Percentiles rank a stretch among this genome's conserved stretches.
phyloP scores from a whole-genome alignment of 306 rosid genomes.

The Quercus dentata region DNA sequence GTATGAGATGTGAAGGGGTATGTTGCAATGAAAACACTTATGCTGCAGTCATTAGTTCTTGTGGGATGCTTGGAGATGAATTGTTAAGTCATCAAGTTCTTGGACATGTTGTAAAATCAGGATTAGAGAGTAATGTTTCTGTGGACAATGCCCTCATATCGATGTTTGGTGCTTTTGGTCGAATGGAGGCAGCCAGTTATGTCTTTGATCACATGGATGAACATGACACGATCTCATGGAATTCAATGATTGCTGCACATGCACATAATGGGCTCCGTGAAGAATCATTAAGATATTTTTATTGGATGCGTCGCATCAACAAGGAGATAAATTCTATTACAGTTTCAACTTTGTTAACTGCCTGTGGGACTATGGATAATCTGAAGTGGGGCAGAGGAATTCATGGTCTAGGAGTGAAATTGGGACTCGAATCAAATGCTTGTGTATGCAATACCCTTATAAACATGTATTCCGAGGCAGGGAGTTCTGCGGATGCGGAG shows the following conservation, averaged over 20 bases:
- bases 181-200: conserved; percentile 51
- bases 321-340: conserved; percentile 51
- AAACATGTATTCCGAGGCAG: conserved; percentile 76
- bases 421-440: conserved; percentile 63
- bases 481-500: conserved; percentile 60
- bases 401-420: conserved; percentile 60
- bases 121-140: conserved; percentile 57
- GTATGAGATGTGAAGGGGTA: conserved; percentile 39
- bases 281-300: conserved; percentile 54
- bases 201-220: conserved; percentile 70
- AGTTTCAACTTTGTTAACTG: conserved; percentile 56
- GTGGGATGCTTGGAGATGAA: conserved; percentile 67
- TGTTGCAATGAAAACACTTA: conserved; percentile 65
- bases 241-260: conserved; percentile 72
- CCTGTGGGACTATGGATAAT: conserved; percentile 51
- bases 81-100: conserved; percentile 63
- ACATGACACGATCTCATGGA: conserved; percentile 86
- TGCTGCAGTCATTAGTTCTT: conserved; percentile 60
- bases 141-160: conserved; percentile 73
- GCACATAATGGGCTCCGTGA: conserved; percentile 55
- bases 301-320: conserved; percentile 50
- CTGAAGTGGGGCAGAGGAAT: conserved; percentile 81
- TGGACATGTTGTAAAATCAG: conserved; percentile 64
- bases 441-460: conserved; percentile 74
- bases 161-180: conserved; percentile 65